Conservation (phyloP, 768 basidiomycete genomes). For the Boletales sp. region DNA sequence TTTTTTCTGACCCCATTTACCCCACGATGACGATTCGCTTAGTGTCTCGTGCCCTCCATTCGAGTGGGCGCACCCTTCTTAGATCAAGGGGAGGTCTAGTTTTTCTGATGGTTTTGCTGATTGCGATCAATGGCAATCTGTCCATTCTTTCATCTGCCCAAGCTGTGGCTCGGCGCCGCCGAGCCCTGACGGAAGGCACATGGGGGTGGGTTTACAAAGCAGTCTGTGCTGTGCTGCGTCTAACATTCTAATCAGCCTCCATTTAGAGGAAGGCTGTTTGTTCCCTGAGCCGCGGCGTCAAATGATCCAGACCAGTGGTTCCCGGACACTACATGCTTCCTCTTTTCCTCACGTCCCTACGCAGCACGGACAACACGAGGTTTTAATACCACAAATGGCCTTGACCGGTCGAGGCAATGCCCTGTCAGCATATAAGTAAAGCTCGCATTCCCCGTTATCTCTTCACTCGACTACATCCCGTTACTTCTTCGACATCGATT, state of each 20-base stretch:
- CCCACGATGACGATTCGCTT: slow-evolving; percentile 20
- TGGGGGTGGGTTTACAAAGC: slow-evolving; percentile 13
- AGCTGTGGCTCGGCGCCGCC: slow-evolving; percentile 16
- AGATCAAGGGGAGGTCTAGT: slow-evolving; percentile 6
- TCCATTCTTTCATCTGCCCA: slow-evolving; percentile 11
- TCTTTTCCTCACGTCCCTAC: slow-evolving; percentile 26
- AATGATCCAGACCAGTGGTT: slow-evolving; percentile 31
- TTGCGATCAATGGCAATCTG: slow-evolving; percentile 5
- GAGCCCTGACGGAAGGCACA: slow-evolving; percentile 5
- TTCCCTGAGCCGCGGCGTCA: slow-evolving; percentile 31
- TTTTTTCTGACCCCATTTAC: slow-evolving; percentile 9
- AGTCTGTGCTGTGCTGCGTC: slow-evolving; percentile 25
- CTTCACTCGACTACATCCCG: slow-evolving; percentile 13
- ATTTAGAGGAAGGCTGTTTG: slow-evolving; percentile 32
- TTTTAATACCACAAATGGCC: slow-evolving; percentile 27
- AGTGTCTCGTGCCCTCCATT: not conserved
- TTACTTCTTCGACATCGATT: slow-evolving; percentile 10
- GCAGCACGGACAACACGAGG: slow-evolving; percentile 34
- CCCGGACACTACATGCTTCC: slow-evolving; percentile 24
- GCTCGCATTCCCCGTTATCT: slow-evolving; percentile 16
- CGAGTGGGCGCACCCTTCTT: not conserved
- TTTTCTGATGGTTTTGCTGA: slow-evolving; percentile 1
- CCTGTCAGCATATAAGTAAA: slow-evolving; percentile 27
- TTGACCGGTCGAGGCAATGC: slow-evolving; percentile 28
- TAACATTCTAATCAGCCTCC: slow-evolving; percentile 28